phyloP scores from a whole-genome alignment of 2,329 filamentous ascomycete species.

The Scorias spongiosa region DNA sequence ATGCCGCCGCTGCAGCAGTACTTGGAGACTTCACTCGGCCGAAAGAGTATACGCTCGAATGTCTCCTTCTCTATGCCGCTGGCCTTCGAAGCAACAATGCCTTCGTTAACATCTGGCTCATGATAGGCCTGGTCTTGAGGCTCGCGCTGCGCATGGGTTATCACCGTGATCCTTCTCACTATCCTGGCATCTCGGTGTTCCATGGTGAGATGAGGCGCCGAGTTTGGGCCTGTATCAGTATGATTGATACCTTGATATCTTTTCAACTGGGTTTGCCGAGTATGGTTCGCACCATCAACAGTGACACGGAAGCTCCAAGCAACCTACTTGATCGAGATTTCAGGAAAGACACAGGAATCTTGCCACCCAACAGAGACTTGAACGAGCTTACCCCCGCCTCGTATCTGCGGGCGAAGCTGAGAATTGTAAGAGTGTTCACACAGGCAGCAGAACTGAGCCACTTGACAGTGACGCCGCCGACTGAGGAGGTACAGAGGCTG shows the following conservation, averaged over 20 bases:
- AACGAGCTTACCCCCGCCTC: constrained; percentile 20
- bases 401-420: constrained; percentile 22
- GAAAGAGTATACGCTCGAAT: constrained; percentile 28
- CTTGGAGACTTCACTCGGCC: constrained; percentile 28
- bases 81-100: constrained; percentile 16
- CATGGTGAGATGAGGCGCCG: constrained; percentile 32
- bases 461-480: constrained; percentile 19
- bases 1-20: constrained; percentile 18
- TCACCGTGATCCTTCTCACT: constrained; percentile 31
- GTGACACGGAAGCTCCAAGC: constrained; percentile 28
- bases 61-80: constrained; percentile 22
- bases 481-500: constrained; percentile 24
- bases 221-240: constrained; percentile 28
- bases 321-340: constrained; percentile 34
- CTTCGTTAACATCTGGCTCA: constrained; percentile 26
- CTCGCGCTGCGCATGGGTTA: constrained; percentile 29
- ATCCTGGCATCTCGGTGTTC: constrained; percentile 26
- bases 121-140: constrained; percentile 24
- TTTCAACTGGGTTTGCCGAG: constrained; percentile 35
- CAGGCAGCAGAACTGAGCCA: constrained; percentile 26
- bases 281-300: constrained; percentile 28
- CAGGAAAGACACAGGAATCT: constrained; percentile 14
- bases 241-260: constrained; percentile 31
- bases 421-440: constrained; percentile 22
- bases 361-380: constrained; percentile 22